These are phyloP conservation scores for Helotiales sp. DNA, from an alignment of 2,329 filamentous ascomycete species.

Conservation along the genomic window DNA sequence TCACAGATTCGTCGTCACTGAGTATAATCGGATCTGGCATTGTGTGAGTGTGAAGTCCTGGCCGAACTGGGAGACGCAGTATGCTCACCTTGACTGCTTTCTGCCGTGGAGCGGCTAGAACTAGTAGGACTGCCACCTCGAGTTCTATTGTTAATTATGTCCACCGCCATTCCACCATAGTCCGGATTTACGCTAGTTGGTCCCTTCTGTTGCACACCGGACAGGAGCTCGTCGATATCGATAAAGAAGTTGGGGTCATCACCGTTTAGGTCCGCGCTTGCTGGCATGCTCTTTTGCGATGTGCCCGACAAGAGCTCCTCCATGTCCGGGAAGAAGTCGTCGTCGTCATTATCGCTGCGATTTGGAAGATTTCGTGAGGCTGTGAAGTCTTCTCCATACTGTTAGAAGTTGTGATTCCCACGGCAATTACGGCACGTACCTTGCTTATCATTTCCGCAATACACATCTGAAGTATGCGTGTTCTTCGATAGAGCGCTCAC, in stretches of 20 bases:
- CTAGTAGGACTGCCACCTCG: too few species aligned
- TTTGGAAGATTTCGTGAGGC: constrained; percentile 21
- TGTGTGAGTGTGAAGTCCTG: constrained; percentile 24
- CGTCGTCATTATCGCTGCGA: constrained; percentile 19
- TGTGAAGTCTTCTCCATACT: constrained; percentile 21
- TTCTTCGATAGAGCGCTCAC: too few species aligned
- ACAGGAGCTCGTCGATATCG: constrained; percentile 27
- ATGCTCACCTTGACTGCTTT: constrained; percentile 30
- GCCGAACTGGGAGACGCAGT: constrained; percentile 23
- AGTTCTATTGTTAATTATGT: too few species aligned
- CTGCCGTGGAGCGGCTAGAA: constrained; percentile 21
- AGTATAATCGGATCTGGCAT: constrained; percentile 32
- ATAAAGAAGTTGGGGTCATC: constrained; percentile 20
- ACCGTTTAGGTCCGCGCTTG: constrained; percentile 4
- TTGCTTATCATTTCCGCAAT: too few species aligned
- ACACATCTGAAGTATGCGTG: too few species aligned
- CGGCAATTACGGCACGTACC: too few species aligned
- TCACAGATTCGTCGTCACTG: constrained; percentile 31
- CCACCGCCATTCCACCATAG: constrained; percentile 10
- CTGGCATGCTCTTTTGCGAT: constrained; percentile 15
- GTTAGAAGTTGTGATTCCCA: constrained; percentile 24
- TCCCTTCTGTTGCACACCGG: constrained; percentile 21
- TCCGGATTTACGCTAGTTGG: constrained; percentile 21
- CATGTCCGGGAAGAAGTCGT: constrained; percentile 15
- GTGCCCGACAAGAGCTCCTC: constrained; percentile 21